Conservation (phyloP, 805 yeast species). For the Kazachstania viticola region DNA sequence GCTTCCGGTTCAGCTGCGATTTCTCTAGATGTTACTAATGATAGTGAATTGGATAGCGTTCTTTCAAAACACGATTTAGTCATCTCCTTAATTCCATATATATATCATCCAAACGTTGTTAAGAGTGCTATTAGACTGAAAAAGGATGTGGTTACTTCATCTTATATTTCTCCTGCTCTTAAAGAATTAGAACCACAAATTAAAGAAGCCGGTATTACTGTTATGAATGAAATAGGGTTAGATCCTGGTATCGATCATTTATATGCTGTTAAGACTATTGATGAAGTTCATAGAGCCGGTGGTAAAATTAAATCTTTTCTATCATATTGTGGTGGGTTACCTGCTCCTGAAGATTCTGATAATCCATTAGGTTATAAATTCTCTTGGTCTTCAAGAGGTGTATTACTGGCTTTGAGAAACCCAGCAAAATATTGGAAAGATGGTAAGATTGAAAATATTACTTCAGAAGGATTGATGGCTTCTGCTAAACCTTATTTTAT, state of each 20-base stretch:
- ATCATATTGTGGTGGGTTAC: slow-evolving; percentile 97
- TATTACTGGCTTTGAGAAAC: slow-evolving; percentile 88
- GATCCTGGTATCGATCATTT: slow-evolving; percentile 98
- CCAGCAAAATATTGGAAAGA: slow-evolving; percentile 80
- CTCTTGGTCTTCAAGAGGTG: slow-evolving; percentile 99
- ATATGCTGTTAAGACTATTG: slow-evolving; percentile 96
- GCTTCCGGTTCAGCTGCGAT: slow-evolving; percentile 70
- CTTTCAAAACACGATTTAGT: slow-evolving; percentile 74
- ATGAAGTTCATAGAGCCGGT: slow-evolving; percentile 82
- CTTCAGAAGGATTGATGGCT: slow-evolving; percentile 88
- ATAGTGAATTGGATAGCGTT: slow-evolving; percentile 62
- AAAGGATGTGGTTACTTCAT: slow-evolving; percentile 87
- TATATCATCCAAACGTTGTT: slow-evolving; percentile 85
- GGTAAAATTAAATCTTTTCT: slow-evolving; percentile 92
- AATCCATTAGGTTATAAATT: slow-evolving; percentile 98
- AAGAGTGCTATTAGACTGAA: slow-evolving; percentile 84
- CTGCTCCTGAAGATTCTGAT: slow-evolving; percentile 95
- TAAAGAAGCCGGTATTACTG: slow-evolving; percentile 90
- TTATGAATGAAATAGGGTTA: slow-evolving; percentile 96
- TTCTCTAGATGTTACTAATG: slow-evolving; percentile 80
- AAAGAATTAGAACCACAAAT: slow-evolving; percentile 76
- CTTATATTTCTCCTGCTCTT: slow-evolving; percentile 91
- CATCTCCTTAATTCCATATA: slow-evolving; percentile 93
- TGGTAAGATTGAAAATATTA: slow-evolving; percentile 69
- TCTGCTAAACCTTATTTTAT: slow-evolving; percentile 90